These are phyloP conservation scores for Fusarium gaditjirri DNA, from an alignment of 2,329 filamentous ascomycete genomes.

Conservation along the genomic window DNA sequence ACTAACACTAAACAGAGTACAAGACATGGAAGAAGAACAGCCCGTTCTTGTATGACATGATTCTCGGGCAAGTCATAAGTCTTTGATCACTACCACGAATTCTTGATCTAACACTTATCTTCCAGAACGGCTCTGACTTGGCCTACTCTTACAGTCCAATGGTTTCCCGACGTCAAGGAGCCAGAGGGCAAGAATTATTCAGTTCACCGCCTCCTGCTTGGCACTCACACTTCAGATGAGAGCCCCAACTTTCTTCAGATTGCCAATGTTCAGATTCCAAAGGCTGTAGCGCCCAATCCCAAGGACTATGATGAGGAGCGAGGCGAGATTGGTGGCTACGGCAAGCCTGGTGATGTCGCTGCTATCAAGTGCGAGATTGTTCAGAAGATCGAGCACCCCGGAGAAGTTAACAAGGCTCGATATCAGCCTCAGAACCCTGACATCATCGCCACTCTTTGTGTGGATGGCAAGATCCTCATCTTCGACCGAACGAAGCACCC, in stretches of 20 bases:
- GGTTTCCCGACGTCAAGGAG: constrained; percentile 95
- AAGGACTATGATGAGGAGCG: constrained; percentile 91
- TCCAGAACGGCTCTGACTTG: constrained; percentile 86
- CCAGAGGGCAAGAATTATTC: constrained; percentile 87
- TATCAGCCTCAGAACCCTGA: constrained; percentile 98
- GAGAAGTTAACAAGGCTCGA: constrained; percentile 97
- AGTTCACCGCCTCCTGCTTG: constrained; percentile 88
- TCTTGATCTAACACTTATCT: constrained; percentile 7
- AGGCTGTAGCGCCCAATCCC: constrained; percentile 76
- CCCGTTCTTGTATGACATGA: constrained; percentile 98
- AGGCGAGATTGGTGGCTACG: constrained; percentile 94
- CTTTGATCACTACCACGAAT: background rate
- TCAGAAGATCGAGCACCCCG: constrained; percentile 95
- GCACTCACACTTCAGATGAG: constrained; percentile 91
- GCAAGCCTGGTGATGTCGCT: constrained; percentile 75
- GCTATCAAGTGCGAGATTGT: constrained; percentile 89
- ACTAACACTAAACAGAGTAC: constrained; percentile 73
- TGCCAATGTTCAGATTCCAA: constrained; percentile 92
- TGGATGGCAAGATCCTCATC: constrained; percentile 87
- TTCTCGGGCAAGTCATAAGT: constrained; percentile 73
- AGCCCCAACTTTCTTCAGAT: constrained; percentile 94
- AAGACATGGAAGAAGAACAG: constrained; percentile 99
- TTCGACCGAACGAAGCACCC: constrained; percentile 97
- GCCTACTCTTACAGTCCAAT: constrained; percentile 97
- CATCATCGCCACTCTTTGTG: constrained; percentile 91